These are phyloP conservation scores for Fusarium mundagurra DNA, from an alignment of 2,329 filamentous ascomycete species.

Conservation along the genomic window DNA sequence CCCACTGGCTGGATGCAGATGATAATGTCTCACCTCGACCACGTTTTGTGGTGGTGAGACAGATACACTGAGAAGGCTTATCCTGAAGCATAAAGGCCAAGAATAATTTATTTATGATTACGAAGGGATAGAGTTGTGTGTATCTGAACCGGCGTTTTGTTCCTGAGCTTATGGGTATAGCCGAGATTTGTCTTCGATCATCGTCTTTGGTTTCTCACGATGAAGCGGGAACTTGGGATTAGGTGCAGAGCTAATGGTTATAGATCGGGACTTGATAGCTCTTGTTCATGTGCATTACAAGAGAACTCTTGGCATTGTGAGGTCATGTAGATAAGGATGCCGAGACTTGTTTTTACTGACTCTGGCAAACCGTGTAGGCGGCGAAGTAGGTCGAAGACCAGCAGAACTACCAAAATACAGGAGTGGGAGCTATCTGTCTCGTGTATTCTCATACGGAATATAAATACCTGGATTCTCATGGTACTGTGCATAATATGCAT, in stretches of 20 bases:
- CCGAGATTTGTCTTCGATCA: not conserved
- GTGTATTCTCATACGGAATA: rapidly evolving
- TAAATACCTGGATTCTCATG: not conserved
- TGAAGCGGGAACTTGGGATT: not conserved
- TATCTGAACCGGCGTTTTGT: not conserved
- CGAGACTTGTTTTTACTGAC: not conserved
- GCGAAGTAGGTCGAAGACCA: rapidly evolving
- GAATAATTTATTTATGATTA: not conserved
- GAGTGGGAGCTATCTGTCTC: not conserved
- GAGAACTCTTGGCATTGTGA: not conserved
- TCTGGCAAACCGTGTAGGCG: rapidly evolving
- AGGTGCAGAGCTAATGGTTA: rapidly evolving
- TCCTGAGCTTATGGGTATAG: not conserved
- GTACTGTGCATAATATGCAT: rapidly evolving
- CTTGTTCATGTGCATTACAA: too few relatives aligned
- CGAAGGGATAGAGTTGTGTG: not conserved
- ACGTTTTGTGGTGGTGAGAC: not conserved
- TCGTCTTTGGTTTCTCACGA: not conserved
- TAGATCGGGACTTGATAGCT: not conserved
- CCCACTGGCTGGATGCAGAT: constrained; percentile 18
- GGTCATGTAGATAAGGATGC: not conserved
- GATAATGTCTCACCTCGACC: not conserved
- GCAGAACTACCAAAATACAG: rapidly evolving
- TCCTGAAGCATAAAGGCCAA: not conserved
- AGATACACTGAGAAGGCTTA: not conserved